Evolutionary conservation across 208 protist species (phyloP).

Genomic region (Leishmania turanica): DNA sequence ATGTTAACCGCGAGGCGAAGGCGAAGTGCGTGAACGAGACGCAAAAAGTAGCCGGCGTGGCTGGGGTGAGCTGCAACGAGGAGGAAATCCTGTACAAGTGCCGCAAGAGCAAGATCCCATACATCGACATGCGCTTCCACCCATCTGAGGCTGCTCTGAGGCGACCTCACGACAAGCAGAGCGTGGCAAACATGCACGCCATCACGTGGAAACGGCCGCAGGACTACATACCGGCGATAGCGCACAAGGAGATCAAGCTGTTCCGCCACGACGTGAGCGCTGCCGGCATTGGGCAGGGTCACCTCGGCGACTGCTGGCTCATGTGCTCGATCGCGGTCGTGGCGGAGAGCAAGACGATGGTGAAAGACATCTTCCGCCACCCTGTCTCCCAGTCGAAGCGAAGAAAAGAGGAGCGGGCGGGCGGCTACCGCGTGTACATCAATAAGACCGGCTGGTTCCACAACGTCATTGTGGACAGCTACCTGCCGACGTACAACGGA

Average conservation of each 20-base stretch:
- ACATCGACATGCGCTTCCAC: constrained; percentile 58
- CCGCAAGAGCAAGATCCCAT: constrained; percentile 43
- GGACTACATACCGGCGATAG: constrained; percentile 46
- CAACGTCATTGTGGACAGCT: constrained; percentile 61
- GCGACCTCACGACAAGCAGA: constrained; percentile 31
- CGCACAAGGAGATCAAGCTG: constrained; percentile 36
- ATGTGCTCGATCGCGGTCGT: constrained; percentile 55
- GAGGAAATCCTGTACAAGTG: constrained; percentile 48
- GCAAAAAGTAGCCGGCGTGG: constrained; percentile 19
- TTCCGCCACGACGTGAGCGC: constrained; percentile 39
- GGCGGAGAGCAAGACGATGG: constrained; percentile 41
- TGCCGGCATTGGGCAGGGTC: constrained; percentile 52
- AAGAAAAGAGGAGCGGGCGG: constrained; percentile 33
- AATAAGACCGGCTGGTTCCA: constrained; percentile 60
- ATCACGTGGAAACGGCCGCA: constrained; percentile 64
- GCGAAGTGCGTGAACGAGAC: constrained; percentile 30
- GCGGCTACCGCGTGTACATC: constrained; percentile 52
- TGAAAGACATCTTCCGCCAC: constrained; percentile 41
- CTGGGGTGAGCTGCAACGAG: constrained; percentile 21
- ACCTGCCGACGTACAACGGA: constrained; percentile 43
- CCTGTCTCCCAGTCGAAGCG: constrained; percentile 30
- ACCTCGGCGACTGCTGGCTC: constrained; percentile 75
- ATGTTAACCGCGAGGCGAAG: constrained; percentile 26
- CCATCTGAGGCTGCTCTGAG: constrained; percentile 44
- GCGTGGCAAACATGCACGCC: constrained; percentile 16